Base-by-base conservation (phyloP, 306 rosid genomes). In the Herpetospermum pedunculosum region DNA sequence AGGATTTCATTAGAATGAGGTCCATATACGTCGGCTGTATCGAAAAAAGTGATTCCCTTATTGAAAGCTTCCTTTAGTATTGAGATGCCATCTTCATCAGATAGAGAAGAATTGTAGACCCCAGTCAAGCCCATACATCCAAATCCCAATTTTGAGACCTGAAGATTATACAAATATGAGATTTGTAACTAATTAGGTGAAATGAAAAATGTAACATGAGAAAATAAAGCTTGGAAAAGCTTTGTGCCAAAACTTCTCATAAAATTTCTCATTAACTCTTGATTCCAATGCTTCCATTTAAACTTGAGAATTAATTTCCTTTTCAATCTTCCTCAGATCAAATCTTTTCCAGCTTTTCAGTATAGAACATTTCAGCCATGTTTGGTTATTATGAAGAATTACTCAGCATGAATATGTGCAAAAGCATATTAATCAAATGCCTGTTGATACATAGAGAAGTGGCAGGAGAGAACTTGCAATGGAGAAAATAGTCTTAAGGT, bases 81-180 rank as follows among this genome's bases (percentile, higher is more conserved):
- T 2, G 87, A 82, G 30, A 86, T 80, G 19, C 82, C 92, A 65
- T 49, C 85, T 67, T 89, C 85, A 50, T 92, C 88, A 15, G 91
- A 65, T 32, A 89, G 14, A 34, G 93, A 88, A 46, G 68, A 79
- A 43, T 79, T 83, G 78, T 87, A 87, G 9, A 7, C 52, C 60
- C 97, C 96, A 19, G 73, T n/a, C 14, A 87, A 85, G 4, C 89
- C 84, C 86, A 84, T 55, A 58, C 96, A 89, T 4, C 97, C 97
- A 49, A 89, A 85, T 34, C 96, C 97, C 70, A 89, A 54, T 71
- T 81, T 88, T 43, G 97, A 91, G 75, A 91, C 97, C 96, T 89
- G 72, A 9, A 19, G 13, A 52, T 43, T 18, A 43, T 18, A 11
- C 4, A 32, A 14, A 70, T 8, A 70, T 16, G 19, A 70, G 26